phyloP scores from a whole-genome alignment of 768 basidiomycete species.

The Lactifluus volemus region DNA sequence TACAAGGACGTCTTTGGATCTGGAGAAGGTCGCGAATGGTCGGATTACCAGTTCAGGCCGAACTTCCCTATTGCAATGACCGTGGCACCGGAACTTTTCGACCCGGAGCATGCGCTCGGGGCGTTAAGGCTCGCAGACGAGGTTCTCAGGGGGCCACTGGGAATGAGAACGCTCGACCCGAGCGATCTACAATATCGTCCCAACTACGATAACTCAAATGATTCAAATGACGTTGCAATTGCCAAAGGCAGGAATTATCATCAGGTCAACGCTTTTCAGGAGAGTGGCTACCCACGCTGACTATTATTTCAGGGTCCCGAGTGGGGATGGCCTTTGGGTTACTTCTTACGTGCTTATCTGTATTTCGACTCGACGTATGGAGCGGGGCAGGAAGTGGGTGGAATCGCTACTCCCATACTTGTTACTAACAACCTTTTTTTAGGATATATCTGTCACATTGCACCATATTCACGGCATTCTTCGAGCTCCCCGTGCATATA shows the following conservation, averaged over 20 bases:
- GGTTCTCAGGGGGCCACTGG: constrained; percentile 77
- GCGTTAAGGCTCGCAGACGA: constrained; percentile 77
- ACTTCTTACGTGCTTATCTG: constrained; percentile 90
- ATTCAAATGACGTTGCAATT: constrained; percentile 68
- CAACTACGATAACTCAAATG: constrained; percentile 89
- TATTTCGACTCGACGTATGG: constrained; percentile 73
- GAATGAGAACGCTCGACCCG: constrained; percentile 95
- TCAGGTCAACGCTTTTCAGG: constrained; percentile 42
- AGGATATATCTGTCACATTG: constrained; percentile 66
- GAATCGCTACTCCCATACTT: background rate
- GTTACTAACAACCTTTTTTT: constrained; percentile 13
- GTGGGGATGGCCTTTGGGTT: constrained; percentile 94
- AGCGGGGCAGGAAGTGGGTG: constrained; percentile 49
- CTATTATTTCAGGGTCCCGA: constrained; percentile 61
- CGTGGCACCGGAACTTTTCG: constrained; percentile 93
- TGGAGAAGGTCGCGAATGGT: constrained; percentile 81
- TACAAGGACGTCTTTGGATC: constrained; percentile 98
- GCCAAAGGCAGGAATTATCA: constrained; percentile 97
- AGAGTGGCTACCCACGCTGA: constrained; percentile 13
- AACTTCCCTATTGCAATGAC: constrained; percentile 97
- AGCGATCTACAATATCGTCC: constrained; percentile 83
- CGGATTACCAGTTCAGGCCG: constrained; percentile 90
- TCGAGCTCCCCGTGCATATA: constrained; percentile 60
- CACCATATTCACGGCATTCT: constrained; percentile 74
- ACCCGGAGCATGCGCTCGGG: constrained; percentile 65